Conservation (phyloP, 2,329 filamentous ascomycete species). For the Alternaria arbusti region DNA sequence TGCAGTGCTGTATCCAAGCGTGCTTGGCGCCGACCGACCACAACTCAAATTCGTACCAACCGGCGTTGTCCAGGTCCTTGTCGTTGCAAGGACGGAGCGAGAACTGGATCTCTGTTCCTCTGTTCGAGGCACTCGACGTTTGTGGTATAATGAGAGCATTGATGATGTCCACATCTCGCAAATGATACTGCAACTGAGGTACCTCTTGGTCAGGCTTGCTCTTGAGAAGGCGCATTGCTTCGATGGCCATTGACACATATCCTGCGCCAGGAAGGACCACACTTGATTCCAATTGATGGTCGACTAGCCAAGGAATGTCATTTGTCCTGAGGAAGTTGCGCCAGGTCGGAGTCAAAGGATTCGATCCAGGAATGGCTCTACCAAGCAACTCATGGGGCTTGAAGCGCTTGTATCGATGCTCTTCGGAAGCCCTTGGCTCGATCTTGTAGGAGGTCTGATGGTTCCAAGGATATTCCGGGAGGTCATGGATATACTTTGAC, state of each 20-base stretch:
- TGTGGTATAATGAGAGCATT: slow-evolving; percentile 29
- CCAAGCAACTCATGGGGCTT: slow-evolving; percentile 30
- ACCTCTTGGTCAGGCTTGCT: neutral
- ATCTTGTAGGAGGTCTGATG: neutral
- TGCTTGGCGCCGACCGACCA: neutral
- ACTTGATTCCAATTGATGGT: slow-evolving; percentile 48
- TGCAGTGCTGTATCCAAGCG: slow-evolving; percentile 4
- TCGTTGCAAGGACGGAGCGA: slow-evolving; percentile 1
- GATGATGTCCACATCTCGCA: slow-evolving; percentile 27
- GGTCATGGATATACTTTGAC: neutral
- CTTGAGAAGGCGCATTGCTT: slow-evolving; percentile 30
- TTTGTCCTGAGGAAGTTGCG: slow-evolving; percentile 49
- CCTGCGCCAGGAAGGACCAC: slow-evolving; percentile 55
- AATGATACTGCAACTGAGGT: slow-evolving; percentile 5
- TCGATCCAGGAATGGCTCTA: neutral
- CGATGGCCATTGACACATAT: slow-evolving; percentile 54
- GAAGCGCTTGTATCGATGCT: neutral
- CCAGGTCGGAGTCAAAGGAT: slow-evolving; percentile 47
- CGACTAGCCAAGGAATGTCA: slow-evolving; percentile 54
- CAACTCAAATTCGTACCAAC: slow-evolving; percentile 5
- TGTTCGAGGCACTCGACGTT: neutral
- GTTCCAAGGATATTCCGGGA: neutral
- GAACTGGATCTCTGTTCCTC: slow-evolving; percentile 20
- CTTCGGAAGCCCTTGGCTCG: slow-evolving; percentile 4
- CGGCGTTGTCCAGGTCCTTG: slow-evolving; percentile 1